Evolutionary conservation across 2,329 filamentous ascomycete species (phyloP).

Genomic region (Fusarium sp.): DNA sequence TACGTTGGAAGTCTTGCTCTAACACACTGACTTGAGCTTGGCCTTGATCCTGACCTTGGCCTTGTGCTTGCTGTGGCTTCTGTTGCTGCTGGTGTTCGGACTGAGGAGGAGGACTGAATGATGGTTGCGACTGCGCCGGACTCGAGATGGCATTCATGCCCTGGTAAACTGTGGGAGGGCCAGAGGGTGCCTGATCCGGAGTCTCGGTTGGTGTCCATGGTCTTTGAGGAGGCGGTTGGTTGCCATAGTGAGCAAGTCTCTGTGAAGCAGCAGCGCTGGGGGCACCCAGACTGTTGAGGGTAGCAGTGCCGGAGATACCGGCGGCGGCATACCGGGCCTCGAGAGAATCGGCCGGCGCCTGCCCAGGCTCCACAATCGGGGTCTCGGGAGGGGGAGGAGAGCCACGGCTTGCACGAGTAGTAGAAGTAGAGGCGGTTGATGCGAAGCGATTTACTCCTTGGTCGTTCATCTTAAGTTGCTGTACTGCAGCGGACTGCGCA

Average conservation of each 20-base stretch:
- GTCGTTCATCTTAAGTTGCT: slow-evolving; percentile 55
- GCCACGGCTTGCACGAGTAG: slow-evolving; percentile 89
- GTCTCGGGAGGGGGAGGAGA: slow-evolving; percentile 97
- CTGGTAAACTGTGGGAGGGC: slow-evolving; percentile 92
- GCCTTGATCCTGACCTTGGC: slow-evolving; percentile 52
- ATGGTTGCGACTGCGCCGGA: slow-evolving; percentile 57
- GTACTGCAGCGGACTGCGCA: slow-evolving; percentile 38
- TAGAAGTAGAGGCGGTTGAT: slow-evolving; percentile 93
- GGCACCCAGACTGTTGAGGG: slow-evolving; percentile 77
- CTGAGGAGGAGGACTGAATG: slow-evolving; percentile 57
- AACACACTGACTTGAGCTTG: slow-evolving; percentile 74
- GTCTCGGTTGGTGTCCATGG: slow-evolving; percentile 97
- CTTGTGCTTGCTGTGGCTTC: slow-evolving; percentile 44
- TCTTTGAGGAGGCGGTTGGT: slow-evolving; percentile 59
- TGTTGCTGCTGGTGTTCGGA: slow-evolving; percentile 48
- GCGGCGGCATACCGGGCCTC: slow-evolving; percentile 92
- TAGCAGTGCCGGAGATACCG: slow-evolving; percentile 88
- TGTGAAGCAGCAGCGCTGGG: slow-evolving; percentile 86
- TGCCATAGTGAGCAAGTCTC: slow-evolving; percentile 81
- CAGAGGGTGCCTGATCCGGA: slow-evolving; percentile 87
- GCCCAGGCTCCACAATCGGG: slow-evolving; percentile 79
- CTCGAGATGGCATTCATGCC: slow-evolving; percentile 78
- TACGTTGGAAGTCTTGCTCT: slow-evolving; percentile 86
- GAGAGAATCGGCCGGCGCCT: slow-evolving; percentile 82
- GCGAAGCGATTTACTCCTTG: slow-evolving; percentile 71